phyloP scores from a whole-genome alignment of 2,329 filamentous ascomycete genomes.

The Orbilia brochopaga region DNA sequence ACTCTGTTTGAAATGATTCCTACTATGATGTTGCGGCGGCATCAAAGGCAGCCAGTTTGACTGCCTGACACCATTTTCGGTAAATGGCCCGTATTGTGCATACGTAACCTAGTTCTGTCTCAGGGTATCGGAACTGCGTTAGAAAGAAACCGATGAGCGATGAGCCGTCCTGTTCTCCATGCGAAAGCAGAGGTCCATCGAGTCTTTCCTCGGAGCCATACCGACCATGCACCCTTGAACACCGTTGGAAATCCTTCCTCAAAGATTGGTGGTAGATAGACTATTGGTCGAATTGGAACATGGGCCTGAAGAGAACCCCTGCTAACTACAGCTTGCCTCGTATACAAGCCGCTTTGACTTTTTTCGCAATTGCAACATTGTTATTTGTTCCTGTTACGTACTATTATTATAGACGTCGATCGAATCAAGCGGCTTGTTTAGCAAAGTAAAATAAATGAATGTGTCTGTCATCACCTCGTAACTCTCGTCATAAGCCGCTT shows the following conservation, averaged over 20 bases:
- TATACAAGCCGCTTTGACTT: constrained; percentile 40
- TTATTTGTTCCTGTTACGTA: neutral
- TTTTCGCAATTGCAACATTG: constrained; percentile 1
- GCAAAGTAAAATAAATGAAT: constrained; percentile 17
- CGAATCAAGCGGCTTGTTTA: neutral
- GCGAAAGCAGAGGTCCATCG: neutral
- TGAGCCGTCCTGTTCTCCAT: constrained; percentile 8
- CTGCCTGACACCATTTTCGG: constrained; percentile 46
- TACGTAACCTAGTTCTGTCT: constrained; percentile 48
- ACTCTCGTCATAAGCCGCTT: no score
- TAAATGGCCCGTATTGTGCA: constrained; percentile 51
- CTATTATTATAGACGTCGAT: neutral
- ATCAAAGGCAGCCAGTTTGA: constrained; percentile 19
- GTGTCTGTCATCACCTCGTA: no score
- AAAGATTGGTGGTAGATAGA: constrained; percentile 3
- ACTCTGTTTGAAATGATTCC: no score
- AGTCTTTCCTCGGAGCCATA: constrained; percentile 42
- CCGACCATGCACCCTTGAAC: constrained; percentile 33
- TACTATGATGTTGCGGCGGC: no score
- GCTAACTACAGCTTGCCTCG: constrained; percentile 27
- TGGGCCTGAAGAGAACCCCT: constrained; percentile 39
- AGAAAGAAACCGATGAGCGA: constrained; percentile 44
- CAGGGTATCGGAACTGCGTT: constrained; percentile 48
- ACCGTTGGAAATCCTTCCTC: constrained; percentile 11
- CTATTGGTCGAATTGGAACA: constrained; percentile 26